These are phyloP conservation scores for Ampelomyces quisqualis DNA, from an alignment of 2,329 filamentous ascomycete species.

Conservation along the genomic window DNA sequence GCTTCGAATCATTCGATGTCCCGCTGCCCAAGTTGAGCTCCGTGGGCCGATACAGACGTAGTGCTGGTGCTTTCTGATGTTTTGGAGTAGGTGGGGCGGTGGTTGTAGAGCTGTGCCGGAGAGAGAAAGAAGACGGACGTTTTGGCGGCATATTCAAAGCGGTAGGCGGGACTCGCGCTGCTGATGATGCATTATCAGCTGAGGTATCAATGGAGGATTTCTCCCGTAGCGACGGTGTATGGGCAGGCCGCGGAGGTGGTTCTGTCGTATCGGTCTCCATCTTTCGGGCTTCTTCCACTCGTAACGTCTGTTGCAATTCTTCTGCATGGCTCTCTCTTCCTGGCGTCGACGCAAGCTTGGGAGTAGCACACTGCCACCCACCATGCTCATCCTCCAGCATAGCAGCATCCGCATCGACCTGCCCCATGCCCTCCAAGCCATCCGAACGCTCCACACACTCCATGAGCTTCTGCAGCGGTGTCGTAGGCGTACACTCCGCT, in stretches of 20 bases:
- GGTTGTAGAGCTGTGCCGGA: constrained; percentile 7
- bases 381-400: not conserved
- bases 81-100: constrained; percentile 10
- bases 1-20: constrained; percentile 13
- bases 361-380: not conserved
- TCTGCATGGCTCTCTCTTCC: too few relatives aligned
- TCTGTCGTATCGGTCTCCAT: too few relatives aligned
- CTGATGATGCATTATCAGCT: too few relatives aligned
- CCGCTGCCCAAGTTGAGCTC: constrained; percentile 30
- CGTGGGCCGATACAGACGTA: constrained; percentile 30
- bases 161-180: too few relatives aligned
- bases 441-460: not conserved
- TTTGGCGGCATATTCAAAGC: not conserved
- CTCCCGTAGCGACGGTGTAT: too few relatives aligned
- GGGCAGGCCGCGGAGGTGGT: too few relatives aligned
- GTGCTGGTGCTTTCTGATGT: constrained; percentile 16
- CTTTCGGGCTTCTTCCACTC: too few relatives aligned
- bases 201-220: too few relatives aligned
- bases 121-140: constrained; percentile 12
- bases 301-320: too few relatives aligned
- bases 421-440: not conserved
- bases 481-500: not conserved
- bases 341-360: too few relatives aligned
- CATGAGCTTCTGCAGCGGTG: not conserved
- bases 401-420: constrained; percentile 1